phyloP scores from a whole-genome alignment of 2,329 filamentous ascomycete species.

The Thelonectria discophora region DNA sequence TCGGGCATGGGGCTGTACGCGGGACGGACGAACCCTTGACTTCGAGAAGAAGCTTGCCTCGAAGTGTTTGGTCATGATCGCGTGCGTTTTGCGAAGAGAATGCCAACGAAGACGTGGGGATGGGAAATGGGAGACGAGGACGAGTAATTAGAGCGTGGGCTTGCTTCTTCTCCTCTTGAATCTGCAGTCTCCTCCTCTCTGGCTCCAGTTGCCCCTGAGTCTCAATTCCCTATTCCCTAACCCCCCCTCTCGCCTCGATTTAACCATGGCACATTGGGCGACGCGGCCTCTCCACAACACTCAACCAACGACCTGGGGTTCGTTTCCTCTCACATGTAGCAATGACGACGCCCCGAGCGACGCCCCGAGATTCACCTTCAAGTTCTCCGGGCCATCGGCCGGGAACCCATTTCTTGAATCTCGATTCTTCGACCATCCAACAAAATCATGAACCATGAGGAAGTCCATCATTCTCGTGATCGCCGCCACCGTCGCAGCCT shows the following conservation, averaged over 20 bases:
- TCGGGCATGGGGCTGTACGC: not conserved
- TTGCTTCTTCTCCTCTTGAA: not conserved
- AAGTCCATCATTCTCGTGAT: not conserved
- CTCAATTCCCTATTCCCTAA: too few relatives aligned
- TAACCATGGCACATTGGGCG: conserved; percentile 4
- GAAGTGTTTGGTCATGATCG: too few relatives aligned
- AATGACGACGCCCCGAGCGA: conserved; percentile 19
- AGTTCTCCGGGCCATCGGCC: conserved; percentile 17
- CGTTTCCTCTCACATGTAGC: not conserved
- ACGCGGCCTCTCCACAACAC: conserved; percentile 21
- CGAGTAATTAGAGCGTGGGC: too few relatives aligned
- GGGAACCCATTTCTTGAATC: conserved; percentile 1
- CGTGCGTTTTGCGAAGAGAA: too few relatives aligned
- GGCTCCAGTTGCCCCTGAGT: not conserved
- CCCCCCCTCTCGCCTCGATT: not conserved
- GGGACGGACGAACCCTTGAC: not conserved
- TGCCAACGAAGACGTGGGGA: too few relatives aligned
- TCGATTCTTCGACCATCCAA: conserved; percentile 6
- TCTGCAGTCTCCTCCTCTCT: not conserved
- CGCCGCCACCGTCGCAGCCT: not conserved
- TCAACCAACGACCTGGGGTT: not conserved
- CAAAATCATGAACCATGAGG: conserved; percentile 6
- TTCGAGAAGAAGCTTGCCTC: not conserved
- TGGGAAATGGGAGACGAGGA: not conserved
- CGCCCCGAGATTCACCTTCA: conserved; percentile 11